Evolutionary conservation across 805 yeast genomes (phyloP).

Genomic region (Wilhelminamyces savonicus): DNA sequence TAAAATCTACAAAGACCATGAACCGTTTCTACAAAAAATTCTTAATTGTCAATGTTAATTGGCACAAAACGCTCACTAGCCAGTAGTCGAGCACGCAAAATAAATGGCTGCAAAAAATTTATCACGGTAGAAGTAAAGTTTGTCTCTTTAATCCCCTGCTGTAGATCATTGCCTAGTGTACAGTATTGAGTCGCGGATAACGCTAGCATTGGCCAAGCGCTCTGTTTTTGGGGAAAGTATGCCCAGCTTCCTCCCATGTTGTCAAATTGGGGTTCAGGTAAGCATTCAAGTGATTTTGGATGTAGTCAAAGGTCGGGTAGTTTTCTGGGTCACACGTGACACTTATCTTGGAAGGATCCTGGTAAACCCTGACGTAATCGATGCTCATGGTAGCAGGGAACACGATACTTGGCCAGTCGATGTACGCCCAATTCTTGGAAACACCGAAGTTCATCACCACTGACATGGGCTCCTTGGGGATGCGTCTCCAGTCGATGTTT

Average conservation of each 20-base stretch:
- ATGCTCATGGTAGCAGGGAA: constrained; percentile 10
- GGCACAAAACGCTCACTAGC: too few species aligned
- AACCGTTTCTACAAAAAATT: too few species aligned
- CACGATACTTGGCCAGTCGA: constrained; percentile 12
- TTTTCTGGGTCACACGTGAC: constrained; percentile 13
- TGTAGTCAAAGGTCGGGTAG: constrained; percentile 10
- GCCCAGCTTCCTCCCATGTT: constrained; percentile 11
- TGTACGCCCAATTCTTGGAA: constrained; percentile 13
- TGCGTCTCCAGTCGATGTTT: constrained; percentile 9
- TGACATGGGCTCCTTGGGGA: constrained; percentile 14
- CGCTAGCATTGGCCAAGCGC: too few species aligned
- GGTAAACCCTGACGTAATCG: constrained; percentile 13
- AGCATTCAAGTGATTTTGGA: constrained; percentile 7
- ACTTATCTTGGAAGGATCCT: constrained; percentile 8
- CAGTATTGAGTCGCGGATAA: too few species aligned
- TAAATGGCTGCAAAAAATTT: too few species aligned
- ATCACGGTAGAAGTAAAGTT: too few species aligned
- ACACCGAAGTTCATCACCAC: constrained; percentile 13
- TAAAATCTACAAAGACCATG: too few species aligned
- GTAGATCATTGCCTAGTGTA: too few species aligned
- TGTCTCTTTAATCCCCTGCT: too few species aligned
- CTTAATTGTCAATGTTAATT: too few species aligned
- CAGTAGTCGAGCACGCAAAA: too few species aligned
- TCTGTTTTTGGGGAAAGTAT: constrained; percentile 9
- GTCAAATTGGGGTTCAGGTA: constrained; percentile 10